Conservation (phyloP, 2,329 filamentous ascomycete genomes). For the Colletotrichum scovillei region DNA sequence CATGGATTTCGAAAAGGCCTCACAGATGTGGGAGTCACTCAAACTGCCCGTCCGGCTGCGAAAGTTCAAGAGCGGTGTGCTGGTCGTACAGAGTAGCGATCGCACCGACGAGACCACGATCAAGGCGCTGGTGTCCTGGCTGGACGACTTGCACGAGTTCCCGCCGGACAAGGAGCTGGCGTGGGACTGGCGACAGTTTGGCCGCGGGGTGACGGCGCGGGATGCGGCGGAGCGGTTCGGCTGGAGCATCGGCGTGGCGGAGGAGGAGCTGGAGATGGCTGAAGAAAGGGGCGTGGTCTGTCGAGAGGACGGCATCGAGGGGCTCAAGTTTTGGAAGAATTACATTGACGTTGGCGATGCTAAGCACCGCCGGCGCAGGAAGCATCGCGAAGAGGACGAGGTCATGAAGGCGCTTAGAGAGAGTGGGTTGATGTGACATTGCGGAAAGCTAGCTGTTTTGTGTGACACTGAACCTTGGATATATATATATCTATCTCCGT, state of each 20-base stretch:
- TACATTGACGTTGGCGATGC: constrained; percentile 62
- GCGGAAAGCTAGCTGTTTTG: neutral
- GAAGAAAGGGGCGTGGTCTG: constrained; percentile 90
- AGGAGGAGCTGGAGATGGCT: constrained; percentile 96
- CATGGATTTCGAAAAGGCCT: constrained; percentile 90
- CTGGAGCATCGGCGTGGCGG: constrained; percentile 96
- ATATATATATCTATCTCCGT: constrained; percentile 24
- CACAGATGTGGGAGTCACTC: constrained; percentile 87
- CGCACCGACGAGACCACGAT: constrained; percentile 93
- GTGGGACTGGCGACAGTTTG: constrained; percentile 84
- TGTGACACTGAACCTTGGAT: constrained; percentile 14
- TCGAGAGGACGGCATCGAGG: constrained; percentile 91
- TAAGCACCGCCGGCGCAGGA: constrained; percentile 42
- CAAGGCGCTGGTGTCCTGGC: constrained; percentile 79
- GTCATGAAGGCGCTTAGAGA: constrained; percentile 56
- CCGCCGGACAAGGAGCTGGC: constrained; percentile 72
- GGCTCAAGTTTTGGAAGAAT: constrained; percentile 94
- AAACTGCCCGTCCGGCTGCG: constrained; percentile 87
- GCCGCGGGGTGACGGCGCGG: constrained; percentile 88
- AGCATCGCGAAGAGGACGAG: constrained; percentile 48
- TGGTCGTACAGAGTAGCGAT: constrained; percentile 90
- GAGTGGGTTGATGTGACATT: constrained; percentile 49
- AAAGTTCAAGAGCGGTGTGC: constrained; percentile 91
- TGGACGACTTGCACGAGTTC: constrained; percentile 76
- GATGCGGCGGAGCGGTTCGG: constrained; percentile 91